These are phyloP conservation scores for Porcisia hertigi DNA, from an alignment of 208 protist species.

Conservation along the genomic window DNA sequence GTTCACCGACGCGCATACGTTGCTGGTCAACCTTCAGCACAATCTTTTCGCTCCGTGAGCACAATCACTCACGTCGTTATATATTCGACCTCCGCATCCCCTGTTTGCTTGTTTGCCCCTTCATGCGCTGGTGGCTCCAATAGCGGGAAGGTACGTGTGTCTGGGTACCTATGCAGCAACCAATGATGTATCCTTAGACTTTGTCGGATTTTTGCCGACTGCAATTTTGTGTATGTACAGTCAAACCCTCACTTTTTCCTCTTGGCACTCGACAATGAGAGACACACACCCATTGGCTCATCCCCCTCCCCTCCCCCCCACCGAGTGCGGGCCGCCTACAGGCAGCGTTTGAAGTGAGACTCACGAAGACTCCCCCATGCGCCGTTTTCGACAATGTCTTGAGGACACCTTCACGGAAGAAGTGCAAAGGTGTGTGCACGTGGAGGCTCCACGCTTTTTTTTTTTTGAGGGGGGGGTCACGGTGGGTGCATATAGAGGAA, in stretches of 20 bases:
- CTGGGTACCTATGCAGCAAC: slow-evolving; percentile 19
- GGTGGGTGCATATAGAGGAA: not conserved
- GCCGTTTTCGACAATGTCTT: not conserved
- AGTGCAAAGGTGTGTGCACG: not conserved
- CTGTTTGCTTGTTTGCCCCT: not conserved
- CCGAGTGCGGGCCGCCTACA: too few species aligned
- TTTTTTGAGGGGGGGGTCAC: too few species aligned
- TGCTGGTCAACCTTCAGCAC: slow-evolving; percentile 17
- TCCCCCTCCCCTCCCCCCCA: too few species aligned
- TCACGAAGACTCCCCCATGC: not conserved
- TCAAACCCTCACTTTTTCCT: not conserved
- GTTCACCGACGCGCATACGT: slow-evolving; percentile 1
- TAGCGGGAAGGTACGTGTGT: not conserved
- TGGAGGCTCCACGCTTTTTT: not conserved
- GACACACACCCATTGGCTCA: too few species aligned
- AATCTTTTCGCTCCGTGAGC: slow-evolving; percentile 8
- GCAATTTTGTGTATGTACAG: not conserved
- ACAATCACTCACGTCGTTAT: not conserved
- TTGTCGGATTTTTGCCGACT: not conserved
- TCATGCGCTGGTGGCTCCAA: not conserved
- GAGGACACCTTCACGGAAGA: not conserved
- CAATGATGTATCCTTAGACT: slow-evolving; percentile 18
- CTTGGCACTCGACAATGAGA: not conserved
- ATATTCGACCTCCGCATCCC: not conserved
- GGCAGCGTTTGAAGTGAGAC: not conserved